These are phyloP conservation scores for Caryopteris hybrid DNA, from an alignment of 305 asterid genomes.

Conservation along the genomic window DNA sequence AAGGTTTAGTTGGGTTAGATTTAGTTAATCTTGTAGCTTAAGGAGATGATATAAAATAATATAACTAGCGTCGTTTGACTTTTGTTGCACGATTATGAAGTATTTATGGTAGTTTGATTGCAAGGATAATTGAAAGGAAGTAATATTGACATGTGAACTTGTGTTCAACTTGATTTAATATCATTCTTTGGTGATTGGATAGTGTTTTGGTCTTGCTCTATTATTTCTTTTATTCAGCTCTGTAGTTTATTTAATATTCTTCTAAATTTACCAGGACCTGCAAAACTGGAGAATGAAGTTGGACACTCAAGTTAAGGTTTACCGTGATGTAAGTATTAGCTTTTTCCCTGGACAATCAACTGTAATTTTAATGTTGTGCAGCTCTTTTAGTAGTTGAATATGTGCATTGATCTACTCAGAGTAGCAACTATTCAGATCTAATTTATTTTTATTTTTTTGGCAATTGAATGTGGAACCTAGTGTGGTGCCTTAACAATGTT, in stretches of 20 bases:
- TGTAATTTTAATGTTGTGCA: background rate
- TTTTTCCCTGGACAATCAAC: background rate
- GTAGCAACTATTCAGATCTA: background rate
- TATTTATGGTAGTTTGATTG: background rate
- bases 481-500: background rate
- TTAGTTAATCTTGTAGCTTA: background rate
- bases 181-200: background rate
- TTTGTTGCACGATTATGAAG: background rate
- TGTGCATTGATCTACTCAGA: background rate
- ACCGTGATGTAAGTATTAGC: conserved; percentile 58
- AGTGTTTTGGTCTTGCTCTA: background rate
- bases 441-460: background rate
- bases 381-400: background rate
- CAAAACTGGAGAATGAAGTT: conserved; percentile 81
- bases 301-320: conserved; percentile 81
- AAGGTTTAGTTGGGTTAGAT: background rate
- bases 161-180: background rate
- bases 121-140: background rate
- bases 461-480: background rate
- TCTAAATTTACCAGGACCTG: conserved; percentile 51
- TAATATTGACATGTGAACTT: background rate
- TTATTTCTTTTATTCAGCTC: background rate
- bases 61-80: background rate
- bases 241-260: background rate
- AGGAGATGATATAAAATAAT: background rate